These are phyloP conservation scores for Pyrenophora teres DNA, from an alignment of 2,329 filamentous ascomycete genomes.

Conservation along the genomic window DNA sequence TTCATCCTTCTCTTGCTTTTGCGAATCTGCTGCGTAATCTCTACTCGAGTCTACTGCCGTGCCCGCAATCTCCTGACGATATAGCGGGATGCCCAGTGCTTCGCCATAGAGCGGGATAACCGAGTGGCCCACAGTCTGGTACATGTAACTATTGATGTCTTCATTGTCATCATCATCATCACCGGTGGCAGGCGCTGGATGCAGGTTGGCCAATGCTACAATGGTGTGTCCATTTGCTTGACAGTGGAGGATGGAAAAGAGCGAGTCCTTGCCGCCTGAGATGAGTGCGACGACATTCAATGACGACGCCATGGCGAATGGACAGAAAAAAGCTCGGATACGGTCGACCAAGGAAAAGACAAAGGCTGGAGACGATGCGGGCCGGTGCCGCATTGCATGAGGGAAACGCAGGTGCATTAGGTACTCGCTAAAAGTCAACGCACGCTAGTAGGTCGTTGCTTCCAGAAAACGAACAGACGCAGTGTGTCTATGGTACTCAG, in stretches of 20 bases:
- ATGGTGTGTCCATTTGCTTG: slow-evolving; percentile 81
- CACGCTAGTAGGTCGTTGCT: slow-evolving; percentile 14
- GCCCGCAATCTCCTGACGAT: slow-evolving; percentile 77
- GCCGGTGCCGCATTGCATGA: slow-evolving; percentile 9
- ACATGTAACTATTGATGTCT: slow-evolving; percentile 98
- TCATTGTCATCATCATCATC: slow-evolving; percentile 52
- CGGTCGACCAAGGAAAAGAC: slow-evolving; percentile 1
- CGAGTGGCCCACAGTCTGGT: slow-evolving; percentile 92
- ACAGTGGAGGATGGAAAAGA: slow-evolving; percentile 92
- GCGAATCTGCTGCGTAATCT: slow-evolving; percentile 62
- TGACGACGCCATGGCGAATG: slow-evolving; percentile 16
- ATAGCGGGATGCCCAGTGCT: slow-evolving; percentile 81
- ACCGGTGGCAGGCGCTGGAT: slow-evolving; percentile 57
- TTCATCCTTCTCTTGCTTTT: slow-evolving; percentile 64
- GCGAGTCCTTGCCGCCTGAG: slow-evolving; percentile 96
- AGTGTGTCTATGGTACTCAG: slow-evolving; percentile 6
- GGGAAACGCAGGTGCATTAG: slow-evolving; percentile 4
- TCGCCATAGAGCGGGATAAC: slow-evolving; percentile 82
- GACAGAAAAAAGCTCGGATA: neutral
- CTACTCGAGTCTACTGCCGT: slow-evolving; percentile 70
- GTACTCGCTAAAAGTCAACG: slow-evolving; percentile 19
- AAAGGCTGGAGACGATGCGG: slow-evolving; percentile 10
- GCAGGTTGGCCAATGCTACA: slow-evolving; percentile 86
- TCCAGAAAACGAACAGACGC: slow-evolving; percentile 1
- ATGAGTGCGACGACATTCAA: slow-evolving; percentile 80